Percentiles rank a stretch among this genome's conserved stretches.
phyloP scores from a whole-genome alignment of 2,329 filamentous ascomycete genomes.

The Podosphaera fusca region DNA sequence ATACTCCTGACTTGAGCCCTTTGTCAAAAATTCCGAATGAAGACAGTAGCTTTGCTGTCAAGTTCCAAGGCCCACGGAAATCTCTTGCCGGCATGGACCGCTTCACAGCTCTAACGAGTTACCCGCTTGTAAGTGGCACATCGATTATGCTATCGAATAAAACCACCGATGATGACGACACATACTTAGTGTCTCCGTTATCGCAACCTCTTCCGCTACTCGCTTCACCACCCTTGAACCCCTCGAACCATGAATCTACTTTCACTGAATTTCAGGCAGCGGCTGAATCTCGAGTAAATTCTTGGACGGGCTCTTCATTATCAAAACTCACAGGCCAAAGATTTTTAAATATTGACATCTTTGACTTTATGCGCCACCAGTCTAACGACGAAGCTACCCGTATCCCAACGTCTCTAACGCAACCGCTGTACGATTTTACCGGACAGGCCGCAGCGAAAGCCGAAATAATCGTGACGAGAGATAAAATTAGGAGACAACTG shows the following conservation, averaged over 20 bases:
- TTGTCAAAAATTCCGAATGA: not conserved
- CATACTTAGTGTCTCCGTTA: constrained; percentile 7
- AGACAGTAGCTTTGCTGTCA: not conserved
- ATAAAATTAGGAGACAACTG: constrained; percentile 41
- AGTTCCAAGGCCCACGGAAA: not conserved
- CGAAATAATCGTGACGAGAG: constrained; percentile 20
- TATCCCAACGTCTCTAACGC: constrained; percentile 8
- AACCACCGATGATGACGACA: constrained; percentile 7
- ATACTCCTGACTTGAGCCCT: not conserved
- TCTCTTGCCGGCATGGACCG: not conserved
- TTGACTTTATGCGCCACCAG: constrained; percentile 6
- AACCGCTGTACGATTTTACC: constrained; percentile 9
- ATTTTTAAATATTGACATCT: constrained; percentile 9
- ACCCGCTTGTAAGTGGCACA: not conserved
- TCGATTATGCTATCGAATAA: not conserved
- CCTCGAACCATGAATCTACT: not conserved
- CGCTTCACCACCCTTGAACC: constrained; percentile 1
- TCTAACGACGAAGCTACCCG: constrained; percentile 5
- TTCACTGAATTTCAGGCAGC: constrained; percentile 2
- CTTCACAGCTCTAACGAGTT: not conserved
- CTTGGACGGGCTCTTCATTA: constrained; percentile 8
- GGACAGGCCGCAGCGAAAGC: constrained; percentile 15
- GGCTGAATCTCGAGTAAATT: constrained; percentile 5
- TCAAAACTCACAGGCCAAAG: constrained; percentile 6
- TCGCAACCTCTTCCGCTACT: constrained; percentile 5